Conservation (phyloP, 108 stramenopile genomes). For the Cyclotella atomus region DNA sequence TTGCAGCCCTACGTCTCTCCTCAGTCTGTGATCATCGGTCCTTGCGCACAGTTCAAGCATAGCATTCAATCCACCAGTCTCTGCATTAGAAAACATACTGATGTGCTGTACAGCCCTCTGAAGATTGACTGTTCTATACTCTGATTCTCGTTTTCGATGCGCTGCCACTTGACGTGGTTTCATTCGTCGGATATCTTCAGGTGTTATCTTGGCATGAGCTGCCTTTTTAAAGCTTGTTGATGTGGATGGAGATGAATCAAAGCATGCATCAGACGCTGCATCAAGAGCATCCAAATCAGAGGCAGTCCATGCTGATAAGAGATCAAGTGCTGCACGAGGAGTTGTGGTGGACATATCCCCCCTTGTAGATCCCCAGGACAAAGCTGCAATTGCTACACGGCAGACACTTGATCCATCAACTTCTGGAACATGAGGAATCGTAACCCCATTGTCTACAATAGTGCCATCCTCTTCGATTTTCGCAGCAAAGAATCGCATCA, state of each 20-base stretch:
- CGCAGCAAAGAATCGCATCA: constrained; percentile 28
- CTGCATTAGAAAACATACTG: constrained; percentile 46
- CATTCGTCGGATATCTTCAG: constrained; percentile 60
- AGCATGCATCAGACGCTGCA: constrained; percentile 55
- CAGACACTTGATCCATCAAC: constrained; percentile 46
- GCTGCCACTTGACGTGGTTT: constrained; percentile 72
- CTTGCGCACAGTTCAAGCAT: constrained; percentile 52
- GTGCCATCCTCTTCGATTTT: constrained; percentile 50
- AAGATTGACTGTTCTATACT: constrained; percentile 47
- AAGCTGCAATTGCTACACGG: constrained; percentile 50
- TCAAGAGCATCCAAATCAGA: constrained; percentile 66
- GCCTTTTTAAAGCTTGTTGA: constrained; percentile 29
- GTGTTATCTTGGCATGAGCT: constrained; percentile 15
- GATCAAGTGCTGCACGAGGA: constrained; percentile 76
- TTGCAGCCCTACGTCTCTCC: constrained; percentile 45
- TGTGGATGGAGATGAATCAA: constrained; percentile 25
- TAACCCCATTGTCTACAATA: constrained; percentile 7
- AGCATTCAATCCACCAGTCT: constrained; percentile 60
- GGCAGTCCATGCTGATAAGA: constrained; percentile 77
- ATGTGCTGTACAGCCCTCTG: constrained; percentile 62
- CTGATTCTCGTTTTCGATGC: constrained; percentile 65
- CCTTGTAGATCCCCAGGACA: constrained; percentile 19
- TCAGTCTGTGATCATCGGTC: constrained; percentile 55
- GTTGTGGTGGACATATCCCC: background rate
- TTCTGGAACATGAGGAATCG: constrained; percentile 30